phyloP scores from a whole-genome alignment of 2,329 filamentous ascomycete species.

The Aspergillus pseudoviridinutans region DNA sequence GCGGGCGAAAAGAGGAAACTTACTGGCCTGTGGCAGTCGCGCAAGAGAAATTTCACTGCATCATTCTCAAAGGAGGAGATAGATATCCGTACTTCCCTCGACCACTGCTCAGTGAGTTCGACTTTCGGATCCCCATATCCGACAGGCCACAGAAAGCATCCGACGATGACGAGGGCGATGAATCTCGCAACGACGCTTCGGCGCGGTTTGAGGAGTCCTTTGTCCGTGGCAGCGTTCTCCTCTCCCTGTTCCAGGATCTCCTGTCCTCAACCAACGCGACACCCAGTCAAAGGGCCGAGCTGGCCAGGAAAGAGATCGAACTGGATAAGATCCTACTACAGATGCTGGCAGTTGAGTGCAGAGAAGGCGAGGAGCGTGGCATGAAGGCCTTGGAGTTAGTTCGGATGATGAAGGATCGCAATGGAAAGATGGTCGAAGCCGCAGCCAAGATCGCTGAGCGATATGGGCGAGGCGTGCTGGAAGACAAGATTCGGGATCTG shows the following conservation, averaged over 20 bases:
- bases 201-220: conserved; percentile 72
- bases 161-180: conserved; percentile 35
- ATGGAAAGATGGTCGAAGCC: conserved; percentile 85
- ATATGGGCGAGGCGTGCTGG: conserved; percentile 74
- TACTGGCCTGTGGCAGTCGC: conserved; percentile 97
- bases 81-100: conserved; percentile 89
- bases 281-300: conserved; percentile 60
- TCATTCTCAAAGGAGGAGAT: conserved; percentile 95
- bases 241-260: conserved; percentile 71
- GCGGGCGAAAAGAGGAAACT: conserved; percentile 78
- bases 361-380: conserved; percentile 85
- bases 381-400: conserved; percentile 96
- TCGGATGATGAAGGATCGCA: conserved; percentile 74
- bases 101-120: conserved; percentile 86
- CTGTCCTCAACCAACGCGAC: conserved; percentile 64
- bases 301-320: conserved; percentile 72
- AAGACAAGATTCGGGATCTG: conserved; percentile 84
- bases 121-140: conserved; percentile 78
- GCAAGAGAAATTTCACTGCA: conserved; percentile 91
- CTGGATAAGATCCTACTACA: conserved; percentile 88
- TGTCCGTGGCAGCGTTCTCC: conserved; percentile 67
- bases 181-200: conserved; percentile 28
- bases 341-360: conserved; percentile 82
- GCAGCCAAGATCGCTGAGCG: conserved; percentile 84
- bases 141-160: conserved; percentile 45